Evolutionary conservation across 108 stramenopile species (phyloP), one percentile per base, ranked within the genome.

Genomic region (Aureococcus anophagefferens): DNA sequence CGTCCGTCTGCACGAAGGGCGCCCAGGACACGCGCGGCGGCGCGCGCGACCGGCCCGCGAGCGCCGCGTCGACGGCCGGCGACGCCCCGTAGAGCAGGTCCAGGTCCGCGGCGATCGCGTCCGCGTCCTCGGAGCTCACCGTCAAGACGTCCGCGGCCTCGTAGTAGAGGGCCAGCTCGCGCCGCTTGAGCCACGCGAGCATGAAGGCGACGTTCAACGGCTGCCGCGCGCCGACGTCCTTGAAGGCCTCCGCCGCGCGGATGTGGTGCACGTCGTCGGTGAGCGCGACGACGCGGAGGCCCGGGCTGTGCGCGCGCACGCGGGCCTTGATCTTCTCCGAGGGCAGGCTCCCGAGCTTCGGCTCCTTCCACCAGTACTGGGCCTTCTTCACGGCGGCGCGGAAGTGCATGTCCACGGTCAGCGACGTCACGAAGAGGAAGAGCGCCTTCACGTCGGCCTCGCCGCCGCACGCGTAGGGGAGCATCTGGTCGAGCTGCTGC

Each of bases 401-500:
- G 25, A 25, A 59, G 51, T 59, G 25, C 51, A 25, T 16, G 51
- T 59, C 51, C 7, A 59, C 51, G 21, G 51, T 59, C 21, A 59
- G 51, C 51, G 51, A 59, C 21, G 51, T 59, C 21, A 59, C 51
- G 51, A 59, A 59, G 51, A 59, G 51, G 51, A 59, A 59, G 51
- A 59, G 14, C 21, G 51, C 51, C 51, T 25, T 59, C 7, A 59
- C 51, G 40, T 5, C 9, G 9, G 40, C 40, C 7, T 28, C 51
- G 51, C 21, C 51, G 51, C 21, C 51, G 51, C 51, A 59, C 21
- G 51, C 14, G 51, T 59, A 59, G 21, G 51, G 51, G 25, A 59
- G 51, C 51, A 59, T 59, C 51, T 59, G 51, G 51, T 59, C 51
- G 51, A 59, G 51, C 51, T 59, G 51, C 51, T 59, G 51, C 51